Conservation (phyloP, 176 grass and related monocot genomes). For the Saccharum officinarum region DNA sequence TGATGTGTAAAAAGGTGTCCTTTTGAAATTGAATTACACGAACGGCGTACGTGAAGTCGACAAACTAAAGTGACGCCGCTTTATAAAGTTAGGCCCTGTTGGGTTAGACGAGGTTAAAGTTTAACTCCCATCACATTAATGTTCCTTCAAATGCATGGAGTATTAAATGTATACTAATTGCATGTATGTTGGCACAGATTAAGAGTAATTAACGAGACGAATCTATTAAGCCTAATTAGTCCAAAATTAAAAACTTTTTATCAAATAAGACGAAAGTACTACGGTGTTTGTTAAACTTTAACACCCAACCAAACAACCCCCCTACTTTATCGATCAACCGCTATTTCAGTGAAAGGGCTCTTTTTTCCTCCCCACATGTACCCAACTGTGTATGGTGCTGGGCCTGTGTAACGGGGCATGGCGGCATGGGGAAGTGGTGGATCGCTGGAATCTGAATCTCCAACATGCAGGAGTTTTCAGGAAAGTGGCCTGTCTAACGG, state of each 20-base stretch:
- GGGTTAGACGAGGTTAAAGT: too few relatives aligned
- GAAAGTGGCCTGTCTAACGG: conserved; percentile 13
- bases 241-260: too few relatives aligned
- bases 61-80: conserved; percentile 38
- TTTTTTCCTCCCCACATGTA: conserved; percentile 38
- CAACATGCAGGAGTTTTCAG: neutral
- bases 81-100: conserved; percentile 64
- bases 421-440: neutral
- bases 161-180: too few relatives aligned
- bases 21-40: neutral
- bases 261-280: too few relatives aligned
- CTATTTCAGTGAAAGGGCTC: conserved; percentile 19
- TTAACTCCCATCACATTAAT: too few relatives aligned
- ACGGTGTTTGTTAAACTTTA: too few relatives aligned
- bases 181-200: too few relatives aligned
- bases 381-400: conserved; percentile 10
- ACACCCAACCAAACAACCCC: too few relatives aligned
- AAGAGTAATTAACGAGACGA: too few relatives aligned
- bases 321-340: conserved; percentile 37
- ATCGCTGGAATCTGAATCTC: conserved; percentile 28
- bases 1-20: neutral
- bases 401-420: neutral
- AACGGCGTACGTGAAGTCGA: conserved; percentile 31
- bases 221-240: too few relatives aligned
- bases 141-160: too few relatives aligned